A percentile compares a stretch with the other conserved stretches of the same genome.
Conservation (phyloP, 2,329 filamentous ascomycete genomes). For the Colletotrichum tabaci region DNA sequence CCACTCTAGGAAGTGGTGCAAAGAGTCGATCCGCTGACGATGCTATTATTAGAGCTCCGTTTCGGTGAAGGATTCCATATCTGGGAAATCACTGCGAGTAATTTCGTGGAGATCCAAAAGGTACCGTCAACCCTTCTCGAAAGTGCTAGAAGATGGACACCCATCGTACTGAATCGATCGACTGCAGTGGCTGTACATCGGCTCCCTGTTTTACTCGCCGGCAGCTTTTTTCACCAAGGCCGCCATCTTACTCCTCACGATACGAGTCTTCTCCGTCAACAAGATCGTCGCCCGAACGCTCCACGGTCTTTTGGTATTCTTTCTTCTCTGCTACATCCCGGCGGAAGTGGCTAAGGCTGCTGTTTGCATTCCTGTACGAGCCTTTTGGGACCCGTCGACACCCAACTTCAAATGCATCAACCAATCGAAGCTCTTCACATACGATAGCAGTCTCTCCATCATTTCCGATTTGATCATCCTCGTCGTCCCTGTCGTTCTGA, state of each 20-base stretch:
- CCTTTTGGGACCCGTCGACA: conserved; percentile 45
- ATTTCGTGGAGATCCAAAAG: conserved; percentile 26
- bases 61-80: conserved; percentile 30
- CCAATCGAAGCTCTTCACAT: conserved; percentile 51
- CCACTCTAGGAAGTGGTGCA: not conserved
- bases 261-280: conserved; percentile 50
- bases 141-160: too few relatives aligned
- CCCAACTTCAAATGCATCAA: conserved; percentile 48
- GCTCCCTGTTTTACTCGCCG: conserved; percentile 49
- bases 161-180: not conserved
- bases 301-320: conserved; percentile 47
- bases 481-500: conserved; percentile 51
- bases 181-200: conserved; percentile 48
- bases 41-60: conserved; percentile 22
- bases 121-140: not conserved
- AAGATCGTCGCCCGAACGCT: conserved; percentile 46
- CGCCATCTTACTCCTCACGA: conserved; percentile 50
- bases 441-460: conserved; percentile 51
- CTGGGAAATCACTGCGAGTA: conserved; percentile 31
- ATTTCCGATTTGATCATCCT: conserved; percentile 54
- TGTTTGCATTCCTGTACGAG: conserved; percentile 46
- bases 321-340: conserved; percentile 48
- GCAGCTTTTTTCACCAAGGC: conserved; percentile 50
- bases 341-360: conserved; percentile 47
- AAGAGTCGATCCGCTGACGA: not conserved